Conservation (phyloP, 257 asterid species). For the Solanum piurae region DNA sequence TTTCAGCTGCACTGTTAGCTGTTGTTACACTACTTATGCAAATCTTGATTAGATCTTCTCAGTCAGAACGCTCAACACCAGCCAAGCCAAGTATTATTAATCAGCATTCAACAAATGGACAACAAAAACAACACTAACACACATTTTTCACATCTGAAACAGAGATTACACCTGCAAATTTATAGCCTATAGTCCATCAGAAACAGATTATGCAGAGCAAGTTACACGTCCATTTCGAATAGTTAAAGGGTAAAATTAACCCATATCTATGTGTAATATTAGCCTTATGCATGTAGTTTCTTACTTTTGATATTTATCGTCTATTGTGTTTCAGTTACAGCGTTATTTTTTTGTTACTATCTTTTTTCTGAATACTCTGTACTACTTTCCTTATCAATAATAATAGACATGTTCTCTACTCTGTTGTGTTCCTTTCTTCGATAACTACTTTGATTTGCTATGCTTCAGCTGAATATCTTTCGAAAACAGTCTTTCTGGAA, state of each 20-base stretch:
- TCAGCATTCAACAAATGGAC: conserved; percentile 13
- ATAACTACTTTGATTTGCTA: not conserved
- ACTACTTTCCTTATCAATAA: not conserved
- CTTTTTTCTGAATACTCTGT: not conserved
- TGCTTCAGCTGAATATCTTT: too few species aligned
- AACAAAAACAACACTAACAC: conserved; percentile 21
- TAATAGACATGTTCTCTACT: not conserved
- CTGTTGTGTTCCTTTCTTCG: not conserved
- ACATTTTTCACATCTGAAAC: not conserved
- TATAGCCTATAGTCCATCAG: not conserved
- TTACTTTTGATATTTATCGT: not conserved
- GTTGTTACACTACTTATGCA: conserved; percentile 71
- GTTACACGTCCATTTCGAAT: not conserved
- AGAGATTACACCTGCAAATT: not conserved
- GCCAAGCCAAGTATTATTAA: conserved; percentile 19
- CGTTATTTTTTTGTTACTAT: not conserved
- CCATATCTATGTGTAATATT: not conserved
- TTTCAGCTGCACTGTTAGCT: conserved; percentile 42
- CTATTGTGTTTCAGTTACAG: not conserved
- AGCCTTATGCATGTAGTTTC: not conserved
- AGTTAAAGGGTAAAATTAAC: not conserved
- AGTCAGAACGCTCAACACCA: conserved; percentile 65
- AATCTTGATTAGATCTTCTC: conserved; percentile 75
- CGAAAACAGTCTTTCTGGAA: too few species aligned
- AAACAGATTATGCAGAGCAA: not conserved